Percentiles rank a stretch among this genome's conserved stretches.
phyloP scores from a whole-genome alignment of 495 filamentous ascomycete species.

The Lasiosphaeria miniovina region DNA sequence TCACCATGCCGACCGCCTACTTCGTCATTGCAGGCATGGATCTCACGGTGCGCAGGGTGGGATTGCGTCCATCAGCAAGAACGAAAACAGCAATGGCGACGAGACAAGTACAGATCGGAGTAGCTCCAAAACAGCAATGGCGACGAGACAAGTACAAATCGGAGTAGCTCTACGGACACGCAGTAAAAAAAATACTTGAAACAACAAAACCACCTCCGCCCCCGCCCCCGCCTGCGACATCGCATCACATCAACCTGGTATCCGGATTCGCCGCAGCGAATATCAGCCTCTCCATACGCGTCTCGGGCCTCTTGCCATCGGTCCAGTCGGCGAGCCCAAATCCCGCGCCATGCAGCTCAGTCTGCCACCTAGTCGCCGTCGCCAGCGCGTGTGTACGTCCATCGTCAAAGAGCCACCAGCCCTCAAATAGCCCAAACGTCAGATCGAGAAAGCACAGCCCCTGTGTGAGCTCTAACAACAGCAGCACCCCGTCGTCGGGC shows the following conservation, averaged over 20 bases:
- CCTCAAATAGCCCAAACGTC: slow-evolving; percentile 49
- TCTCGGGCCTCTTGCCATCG: slow-evolving; percentile 26
- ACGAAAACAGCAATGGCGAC: too few relatives aligned
- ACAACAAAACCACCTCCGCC: too few relatives aligned
- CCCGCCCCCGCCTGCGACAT: too few relatives aligned
- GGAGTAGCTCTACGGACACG: too few relatives aligned
- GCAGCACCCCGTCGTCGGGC: slow-evolving; percentile 34
- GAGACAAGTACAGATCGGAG: too few relatives aligned
- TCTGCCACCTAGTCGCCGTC: slow-evolving; percentile 36
- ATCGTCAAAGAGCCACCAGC: slow-evolving; percentile 55
- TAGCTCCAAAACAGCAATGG: too few relatives aligned
- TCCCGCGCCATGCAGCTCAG: slow-evolving; percentile 38
- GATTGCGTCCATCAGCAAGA: too few relatives aligned
- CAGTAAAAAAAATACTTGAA: too few relatives aligned
- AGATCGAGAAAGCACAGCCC: slow-evolving; percentile 44
- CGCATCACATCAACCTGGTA: background rate
- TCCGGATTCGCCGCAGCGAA: slow-evolving; percentile 17
- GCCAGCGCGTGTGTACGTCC: slow-evolving; percentile 47
- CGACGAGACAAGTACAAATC: too few relatives aligned
- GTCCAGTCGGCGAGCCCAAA: slow-evolving; percentile 49
- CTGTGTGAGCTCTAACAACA: slow-evolving; percentile 37
- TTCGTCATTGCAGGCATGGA: too few relatives aligned
- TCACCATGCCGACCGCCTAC: too few relatives aligned
- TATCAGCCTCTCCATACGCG: slow-evolving; percentile 24
- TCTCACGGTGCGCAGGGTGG: too few relatives aligned